phyloP scores from a whole-genome alignment of 192 early-diverging fungal genomes.

The Podila horticola region DNA sequence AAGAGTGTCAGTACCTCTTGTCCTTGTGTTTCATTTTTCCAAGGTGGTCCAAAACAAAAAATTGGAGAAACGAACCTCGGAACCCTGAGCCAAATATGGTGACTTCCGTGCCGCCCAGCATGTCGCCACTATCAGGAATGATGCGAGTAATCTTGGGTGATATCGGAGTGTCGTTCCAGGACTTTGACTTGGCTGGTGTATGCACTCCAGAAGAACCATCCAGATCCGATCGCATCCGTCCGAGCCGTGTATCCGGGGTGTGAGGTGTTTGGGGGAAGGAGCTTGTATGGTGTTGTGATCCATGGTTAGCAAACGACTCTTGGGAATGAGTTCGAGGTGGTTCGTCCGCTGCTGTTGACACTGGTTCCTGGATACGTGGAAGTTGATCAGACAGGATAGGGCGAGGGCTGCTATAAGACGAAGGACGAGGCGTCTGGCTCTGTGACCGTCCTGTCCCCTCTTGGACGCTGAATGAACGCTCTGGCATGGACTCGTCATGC shows the following conservation, averaged over 20 bases:
- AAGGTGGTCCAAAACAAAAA: background rate
- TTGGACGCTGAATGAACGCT: constrained; percentile 10
- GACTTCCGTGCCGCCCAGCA: constrained; percentile 48
- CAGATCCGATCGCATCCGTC: background rate
- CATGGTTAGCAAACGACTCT: constrained; percentile 10
- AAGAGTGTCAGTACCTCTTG: background rate
- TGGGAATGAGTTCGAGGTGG: constrained; percentile 9
- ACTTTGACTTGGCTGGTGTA: constrained; percentile 33
- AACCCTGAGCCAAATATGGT: constrained; percentile 50
- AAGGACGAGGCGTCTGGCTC: constrained; percentile 10
- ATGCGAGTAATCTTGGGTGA: constrained; percentile 39
- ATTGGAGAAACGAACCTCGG: constrained; percentile 14
- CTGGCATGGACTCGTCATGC: constrained; percentile 21
- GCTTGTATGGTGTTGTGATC: constrained; percentile 15
- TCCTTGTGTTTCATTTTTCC: background rate
- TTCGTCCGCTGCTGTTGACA: background rate
- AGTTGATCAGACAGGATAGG: constrained; percentile 13
- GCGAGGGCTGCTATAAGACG: constrained; percentile 24
- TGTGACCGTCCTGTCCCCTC: constrained; percentile 9
- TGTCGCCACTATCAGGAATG: constrained; percentile 44
- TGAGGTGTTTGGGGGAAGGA: constrained; percentile 9
- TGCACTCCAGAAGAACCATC: background rate
- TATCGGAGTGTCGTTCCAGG: constrained; percentile 32
- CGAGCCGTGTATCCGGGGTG: constrained; percentile 14
- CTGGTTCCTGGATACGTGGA: constrained; percentile 39